Base-by-base conservation (phyloP, 106 monocot species). In the Triglochin maritima region DNA sequence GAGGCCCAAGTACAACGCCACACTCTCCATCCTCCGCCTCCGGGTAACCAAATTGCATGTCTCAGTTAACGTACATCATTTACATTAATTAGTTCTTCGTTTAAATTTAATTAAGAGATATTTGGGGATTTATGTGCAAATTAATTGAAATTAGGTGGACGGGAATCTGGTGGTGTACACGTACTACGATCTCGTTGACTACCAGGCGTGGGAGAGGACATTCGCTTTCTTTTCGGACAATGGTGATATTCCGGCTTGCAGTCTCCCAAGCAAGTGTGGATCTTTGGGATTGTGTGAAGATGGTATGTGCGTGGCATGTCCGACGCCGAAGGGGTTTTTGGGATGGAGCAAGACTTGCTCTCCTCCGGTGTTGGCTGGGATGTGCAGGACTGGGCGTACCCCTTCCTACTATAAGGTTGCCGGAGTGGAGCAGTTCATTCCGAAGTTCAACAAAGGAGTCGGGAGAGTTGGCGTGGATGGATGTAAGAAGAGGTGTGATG, bases 301-400 rank as follows among this genome's bases (percentile, higher is more conserved):
- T 14, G 79, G 79, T 51, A 84, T 84, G 81, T 90, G 90, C 59
- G 83, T 86, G 9, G 85, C 75, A 0, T 85, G 85, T 66, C 85
- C 85, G 2, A 79, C 79, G 46, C 51, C 67, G 17, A 61, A 16
- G 49, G 85, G 85, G 9, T 14, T 75, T 10, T 9, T 79, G 17
- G 85, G 85, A 0, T 85, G 85, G 85, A 81, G 75, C 63, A 72
- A 48, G 14, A 55, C 15, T 2, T 84, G 80, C 43, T 50, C 59
- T 5, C 65, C 73, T 6, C 80, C 77, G 15, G 50, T 11, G 55
- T 10, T 14, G 29, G n/a, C 29, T 29, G 29, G 46, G 7, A 57
- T 65, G 3, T 50, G 50, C 42, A 17, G 16, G 51, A 17, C 7
- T n/a, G 75, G 46, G 11, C 47, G 9, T 7, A 10, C 2, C n/a